phyloP scores from a whole-genome alignment of 495 filamentous ascomycete genomes.

The Xanthoparmelia taractica region DNA sequence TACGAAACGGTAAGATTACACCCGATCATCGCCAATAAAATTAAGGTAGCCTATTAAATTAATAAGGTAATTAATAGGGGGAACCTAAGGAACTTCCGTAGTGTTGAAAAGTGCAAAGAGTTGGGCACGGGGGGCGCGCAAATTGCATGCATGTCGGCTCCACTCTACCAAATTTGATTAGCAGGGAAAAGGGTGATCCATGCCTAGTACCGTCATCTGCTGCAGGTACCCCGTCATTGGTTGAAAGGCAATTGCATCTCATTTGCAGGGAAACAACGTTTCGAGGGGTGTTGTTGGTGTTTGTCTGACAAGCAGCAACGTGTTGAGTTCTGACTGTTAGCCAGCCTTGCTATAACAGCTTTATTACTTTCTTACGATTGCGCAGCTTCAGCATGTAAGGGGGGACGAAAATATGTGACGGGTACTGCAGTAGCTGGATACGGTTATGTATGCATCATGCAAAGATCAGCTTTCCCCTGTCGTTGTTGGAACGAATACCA shows the following conservation, averaged over 20 bases:
- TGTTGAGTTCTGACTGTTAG: not conserved
- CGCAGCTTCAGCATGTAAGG: not conserved
- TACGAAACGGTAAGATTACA: conserved; percentile 14
- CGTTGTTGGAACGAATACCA: not conserved
- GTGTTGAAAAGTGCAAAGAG: conserved; percentile 9
- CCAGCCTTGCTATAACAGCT: not conserved
- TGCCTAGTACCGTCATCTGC: not conserved
- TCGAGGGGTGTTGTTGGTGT: not conserved
- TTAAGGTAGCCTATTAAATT: too few relatives aligned
- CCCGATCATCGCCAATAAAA: conserved; percentile 8
- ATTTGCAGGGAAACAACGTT: not conserved
- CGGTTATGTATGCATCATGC: not conserved
- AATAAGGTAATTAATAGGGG: too few relatives aligned
- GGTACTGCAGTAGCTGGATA: not conserved
- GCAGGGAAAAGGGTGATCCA: not conserved
- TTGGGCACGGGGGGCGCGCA: conserved; percentile 10
- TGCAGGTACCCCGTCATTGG: conserved; percentile 1
- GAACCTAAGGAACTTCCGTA: too few relatives aligned
- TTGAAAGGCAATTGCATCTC: too few relatives aligned
- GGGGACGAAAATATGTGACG: not conserved
- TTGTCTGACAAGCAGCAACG: not conserved
- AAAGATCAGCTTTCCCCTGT: not conserved
- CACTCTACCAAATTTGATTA: not conserved
- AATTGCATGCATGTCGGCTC: conserved; percentile 1
- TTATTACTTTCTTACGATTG: not conserved